A percentile compares a stretch with the other conserved stretches of the same genome.
Conservation (phyloP, 192 early-diverging fungal genomes). For the Thamnidium elegans region DNA sequence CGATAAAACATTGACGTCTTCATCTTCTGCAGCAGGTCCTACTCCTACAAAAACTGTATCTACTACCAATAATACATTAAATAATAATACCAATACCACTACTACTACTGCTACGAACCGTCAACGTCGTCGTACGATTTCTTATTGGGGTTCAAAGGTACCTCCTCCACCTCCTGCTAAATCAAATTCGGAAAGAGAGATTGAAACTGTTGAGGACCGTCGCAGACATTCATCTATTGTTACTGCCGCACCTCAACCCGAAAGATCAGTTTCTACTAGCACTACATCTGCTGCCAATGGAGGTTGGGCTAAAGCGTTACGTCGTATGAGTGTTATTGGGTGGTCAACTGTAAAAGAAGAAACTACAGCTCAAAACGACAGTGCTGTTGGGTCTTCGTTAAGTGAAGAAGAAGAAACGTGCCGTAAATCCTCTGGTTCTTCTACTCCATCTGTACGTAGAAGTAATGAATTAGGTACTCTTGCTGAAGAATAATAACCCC, state of each 20-base stretch:
- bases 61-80: neutral
- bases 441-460: conserved; percentile 23
- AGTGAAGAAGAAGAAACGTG: neutral
- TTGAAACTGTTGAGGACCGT: neutral
- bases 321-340: conserved; percentile 32
- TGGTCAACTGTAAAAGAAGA: conserved; percentile 21
- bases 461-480: conserved; percentile 31
- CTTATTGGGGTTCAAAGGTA: conserved; percentile 37
- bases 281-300: neutral
- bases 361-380: conserved; percentile 2
- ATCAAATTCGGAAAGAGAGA: neutral
- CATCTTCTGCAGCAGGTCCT: conserved; percentile 1
- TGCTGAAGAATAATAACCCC: conserved; percentile 30
- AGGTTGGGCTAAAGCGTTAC: conserved; percentile 33
- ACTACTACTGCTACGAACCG: neutral
- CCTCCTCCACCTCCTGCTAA: conserved; percentile 14
- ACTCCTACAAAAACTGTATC: conserved; percentile 7
- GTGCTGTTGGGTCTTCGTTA: neutral
- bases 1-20: neutral
- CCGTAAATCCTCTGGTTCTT: conserved; percentile 14
- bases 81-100: too few relatives aligned
- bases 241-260: neutral
- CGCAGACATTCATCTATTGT: neutral
- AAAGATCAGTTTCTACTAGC: neutral
- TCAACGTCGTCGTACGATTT: conserved; percentile 36